Evolutionary conservation across 2,329 filamentous ascomycete genomes (phyloP).

Genomic region (Fusarium sp.): DNA sequence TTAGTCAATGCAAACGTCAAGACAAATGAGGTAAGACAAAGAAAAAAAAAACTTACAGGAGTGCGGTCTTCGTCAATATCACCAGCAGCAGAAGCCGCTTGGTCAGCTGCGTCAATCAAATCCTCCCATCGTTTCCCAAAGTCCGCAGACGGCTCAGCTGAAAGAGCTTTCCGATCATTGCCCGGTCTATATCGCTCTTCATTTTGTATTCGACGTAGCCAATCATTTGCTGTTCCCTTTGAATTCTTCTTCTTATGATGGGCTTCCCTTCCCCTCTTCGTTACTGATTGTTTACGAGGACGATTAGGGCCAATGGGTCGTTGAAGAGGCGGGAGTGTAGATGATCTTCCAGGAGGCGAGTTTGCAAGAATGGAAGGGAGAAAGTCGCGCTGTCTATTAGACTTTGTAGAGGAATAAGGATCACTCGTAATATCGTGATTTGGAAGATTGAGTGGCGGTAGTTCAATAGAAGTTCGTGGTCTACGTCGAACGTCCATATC

Average conservation of each 20-base stretch:
- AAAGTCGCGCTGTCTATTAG: constrained; percentile 74
- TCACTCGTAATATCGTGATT: constrained; percentile 76
- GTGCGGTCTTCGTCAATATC: constrained; percentile 91
- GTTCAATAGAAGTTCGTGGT: constrained; percentile 75
- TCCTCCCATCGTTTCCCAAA: constrained; percentile 96
- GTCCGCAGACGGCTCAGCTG: constrained; percentile 83
- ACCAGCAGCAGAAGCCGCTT: constrained; percentile 85
- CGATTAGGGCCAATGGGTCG: constrained; percentile 76
- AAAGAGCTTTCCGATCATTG: constrained; percentile 84
- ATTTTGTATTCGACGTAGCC: constrained; percentile 69
- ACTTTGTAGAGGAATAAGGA: constrained; percentile 72
- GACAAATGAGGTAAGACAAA: neutral
- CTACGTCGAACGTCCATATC: constrained; percentile 74
- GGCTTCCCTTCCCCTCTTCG: constrained; percentile 78
- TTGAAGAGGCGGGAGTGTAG: constrained; percentile 86
- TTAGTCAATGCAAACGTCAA: constrained; percentile 39
- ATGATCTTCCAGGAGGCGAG: constrained; percentile 87
- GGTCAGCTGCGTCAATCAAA: constrained; percentile 85
- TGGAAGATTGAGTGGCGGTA: constrained; percentile 73
- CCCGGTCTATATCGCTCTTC: constrained; percentile 72
- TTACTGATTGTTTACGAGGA: constrained; percentile 86
- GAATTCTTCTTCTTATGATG: constrained; percentile 87
- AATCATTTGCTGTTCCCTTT: constrained; percentile 73
- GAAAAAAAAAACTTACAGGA: constrained; percentile 65
- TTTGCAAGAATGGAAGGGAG: constrained; percentile 84